phyloP scores from a whole-genome alignment of 768 basidiomycete species.

The Suillus subalutaceus region DNA sequence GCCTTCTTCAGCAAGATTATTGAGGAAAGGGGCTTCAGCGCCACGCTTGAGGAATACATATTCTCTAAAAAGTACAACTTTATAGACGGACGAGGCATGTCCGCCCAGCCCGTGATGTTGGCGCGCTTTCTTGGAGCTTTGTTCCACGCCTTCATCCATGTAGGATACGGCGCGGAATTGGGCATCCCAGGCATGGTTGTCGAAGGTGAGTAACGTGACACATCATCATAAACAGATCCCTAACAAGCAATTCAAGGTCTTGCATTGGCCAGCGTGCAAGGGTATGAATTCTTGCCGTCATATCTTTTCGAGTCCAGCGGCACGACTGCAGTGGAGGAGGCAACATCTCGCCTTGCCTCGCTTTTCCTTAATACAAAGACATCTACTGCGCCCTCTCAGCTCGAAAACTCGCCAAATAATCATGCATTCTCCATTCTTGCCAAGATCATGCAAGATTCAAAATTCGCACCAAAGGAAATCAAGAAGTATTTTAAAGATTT shows the following conservation, averaged over 20 bases:
- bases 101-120: conserved; percentile 53
- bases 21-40: conserved; percentile 18
- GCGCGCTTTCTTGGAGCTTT: conserved; percentile 50
- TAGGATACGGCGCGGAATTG: conserved; percentile 66
- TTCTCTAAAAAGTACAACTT: conserved; percentile 35
- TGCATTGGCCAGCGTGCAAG: conserved; percentile 24
- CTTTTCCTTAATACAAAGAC: conserved; percentile 14
- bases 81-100: conserved; percentile 16
- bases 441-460: conserved; percentile 51
- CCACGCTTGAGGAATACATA: conserved; percentile 29
- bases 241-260: conserved; percentile 21
- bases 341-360: conserved; percentile 12
- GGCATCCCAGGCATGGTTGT: conserved; percentile 59
- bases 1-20: conserved; percentile 27
- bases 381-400: neutral
- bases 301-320: conserved; percentile 15
- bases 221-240: neutral
- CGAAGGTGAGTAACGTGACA: conserved; percentile 48
- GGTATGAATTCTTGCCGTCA: conserved; percentile 35
- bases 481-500: conserved; percentile 27
- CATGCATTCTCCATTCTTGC: conserved; percentile 54
- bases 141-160: conserved; percentile 65
- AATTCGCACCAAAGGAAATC: conserved; percentile 21
- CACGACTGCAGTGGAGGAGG: neutral
- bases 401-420: conserved; percentile 13